A percentile compares a stretch with the other conserved stretches of the same genome.
Conservation (phyloP, 257 asterid species). For the Datura wrightii region DNA sequence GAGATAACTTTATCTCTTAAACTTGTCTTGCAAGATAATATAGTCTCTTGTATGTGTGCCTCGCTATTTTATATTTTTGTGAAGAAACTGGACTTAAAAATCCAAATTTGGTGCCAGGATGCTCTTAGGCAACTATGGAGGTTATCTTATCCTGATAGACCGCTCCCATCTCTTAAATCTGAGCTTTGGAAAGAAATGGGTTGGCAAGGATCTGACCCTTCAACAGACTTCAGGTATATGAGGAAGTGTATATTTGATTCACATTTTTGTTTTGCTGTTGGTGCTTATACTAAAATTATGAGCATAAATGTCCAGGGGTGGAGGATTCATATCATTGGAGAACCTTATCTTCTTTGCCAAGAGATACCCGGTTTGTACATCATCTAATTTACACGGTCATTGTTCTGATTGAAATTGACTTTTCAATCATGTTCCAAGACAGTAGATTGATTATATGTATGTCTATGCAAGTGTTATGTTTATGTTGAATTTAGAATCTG, state of each 20-base stretch:
- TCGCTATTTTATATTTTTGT: neutral
- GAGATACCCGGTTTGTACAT: slow-evolving; percentile 77
- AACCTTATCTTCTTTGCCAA: slow-evolving; percentile 89
- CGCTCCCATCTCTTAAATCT: slow-evolving; percentile 85
- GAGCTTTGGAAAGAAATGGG: slow-evolving; percentile 99
- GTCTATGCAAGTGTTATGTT: neutral
- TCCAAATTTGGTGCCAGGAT: slow-evolving; percentile 57
- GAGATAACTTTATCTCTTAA: neutral
- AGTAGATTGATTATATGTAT: neutral
- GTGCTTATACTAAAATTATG: slow-evolving; percentile 33
- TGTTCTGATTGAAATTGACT: neutral
- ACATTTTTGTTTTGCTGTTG: slow-evolving; percentile 1
- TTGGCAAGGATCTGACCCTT: slow-evolving; percentile 98
- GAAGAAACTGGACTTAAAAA: neutral
- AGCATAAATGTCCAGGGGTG: slow-evolving; percentile 68
- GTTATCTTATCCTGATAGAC: slow-evolving; percentile 81
- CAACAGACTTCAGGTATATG: slow-evolving; percentile 92
- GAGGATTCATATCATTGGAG: slow-evolving; percentile 96
- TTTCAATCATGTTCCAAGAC: neutral
- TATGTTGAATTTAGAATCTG: neutral
- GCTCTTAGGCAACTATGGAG: slow-evolving; percentile 91
- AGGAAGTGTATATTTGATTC: slow-evolving; percentile 11
- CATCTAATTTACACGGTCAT: slow-evolving; percentile 29
- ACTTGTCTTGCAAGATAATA: neutral
- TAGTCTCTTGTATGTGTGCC: neutral